Base-by-base conservation (phyloP, 331 rosid genomes). In the Malus hybrid region DNA sequence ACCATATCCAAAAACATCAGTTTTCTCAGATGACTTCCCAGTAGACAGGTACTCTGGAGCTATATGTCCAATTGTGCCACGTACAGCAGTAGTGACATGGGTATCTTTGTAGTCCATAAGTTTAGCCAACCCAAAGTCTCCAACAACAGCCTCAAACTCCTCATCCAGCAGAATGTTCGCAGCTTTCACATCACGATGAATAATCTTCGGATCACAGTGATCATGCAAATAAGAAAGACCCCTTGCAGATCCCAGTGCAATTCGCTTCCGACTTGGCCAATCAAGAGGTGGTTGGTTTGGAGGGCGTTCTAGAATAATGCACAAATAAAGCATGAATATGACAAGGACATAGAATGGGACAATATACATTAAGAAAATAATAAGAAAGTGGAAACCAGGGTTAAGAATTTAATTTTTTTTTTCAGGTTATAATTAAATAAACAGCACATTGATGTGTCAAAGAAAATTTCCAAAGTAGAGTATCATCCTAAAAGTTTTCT, bases 41-140 rank as follows among this genome's bases (percentile, higher is more conserved):
- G 98, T 93, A 30, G 97, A 93, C 32, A 93, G 95, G 81, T 93
- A 93, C 82, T 93, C 98, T 0, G 97, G 98, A 84, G 98, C 98
- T 83, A 93, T 93, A 77, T 93, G 98, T 66, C 98, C 97, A 44
- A 93, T 93, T 58, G 98, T 94, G 77, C 98, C 98, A 32, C 98
- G 92, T 20, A 94, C 98, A 7, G 97, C 97, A 39, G 98, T 94
- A 53, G 98, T 94, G 52, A 94, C 97, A 62, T 94, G 98, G 67
- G 98, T 94, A 84, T 94, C 98, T 91, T 94, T 94, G 80, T 94
- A 94, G 85, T 94, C 98, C 98, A 94, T 94, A 3, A 91, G 98
- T 79, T 86, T 94, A 32, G 98, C 98, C 89, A 94, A 75, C 71
- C 98, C 98, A 70, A 91, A 94, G 78, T 94, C 98, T 66, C 98